Percentiles rank a stretch among this genome's conserved stretches.
Conservation (phyloP, 495 filamentous ascomycete species). For the Aspergillus incahuasiensis region DNA sequence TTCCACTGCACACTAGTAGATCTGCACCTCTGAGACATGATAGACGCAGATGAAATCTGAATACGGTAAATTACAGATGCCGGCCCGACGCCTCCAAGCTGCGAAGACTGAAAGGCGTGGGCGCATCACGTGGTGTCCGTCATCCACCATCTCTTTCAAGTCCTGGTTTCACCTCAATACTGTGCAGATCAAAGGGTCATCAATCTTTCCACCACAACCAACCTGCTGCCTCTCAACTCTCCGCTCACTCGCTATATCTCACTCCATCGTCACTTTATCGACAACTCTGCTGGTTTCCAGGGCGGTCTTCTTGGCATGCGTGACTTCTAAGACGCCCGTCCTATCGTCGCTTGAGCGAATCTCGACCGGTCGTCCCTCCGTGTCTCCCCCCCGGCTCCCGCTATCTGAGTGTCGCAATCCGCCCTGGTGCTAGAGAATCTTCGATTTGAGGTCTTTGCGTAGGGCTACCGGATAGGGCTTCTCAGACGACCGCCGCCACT, state of each 20-base stretch:
- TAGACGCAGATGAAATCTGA: not conserved
- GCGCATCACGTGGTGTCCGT: constrained; percentile 39
- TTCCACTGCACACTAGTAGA: too few species aligned
- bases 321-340: constrained; percentile 34
- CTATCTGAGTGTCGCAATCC: constrained; percentile 12
- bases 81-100: constrained; percentile 6
- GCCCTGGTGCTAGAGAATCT: constrained; percentile 11
- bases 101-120: constrained; percentile 4
- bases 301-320: constrained; percentile 34
- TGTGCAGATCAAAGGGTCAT: constrained; percentile 28
- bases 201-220: constrained; percentile 24
- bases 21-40: not conserved
- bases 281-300: constrained; percentile 13
- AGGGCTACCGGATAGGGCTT: constrained; percentile 9
- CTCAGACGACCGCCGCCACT: constrained; percentile 15
- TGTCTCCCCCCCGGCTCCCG: constrained; percentile 1
- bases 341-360: constrained; percentile 39
- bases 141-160: constrained; percentile 29
- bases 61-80: constrained; percentile 13
- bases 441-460: constrained; percentile 24
- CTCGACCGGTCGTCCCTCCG: constrained; percentile 25
- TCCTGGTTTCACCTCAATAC: constrained; percentile 16
- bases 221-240: constrained; percentile 22
- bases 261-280: constrained; percentile 3
- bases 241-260: constrained; percentile 4